phyloP scores from a whole-genome alignment of 1,284 basidiomycete genomes.

The Sphaerobolus stellatus region DNA sequence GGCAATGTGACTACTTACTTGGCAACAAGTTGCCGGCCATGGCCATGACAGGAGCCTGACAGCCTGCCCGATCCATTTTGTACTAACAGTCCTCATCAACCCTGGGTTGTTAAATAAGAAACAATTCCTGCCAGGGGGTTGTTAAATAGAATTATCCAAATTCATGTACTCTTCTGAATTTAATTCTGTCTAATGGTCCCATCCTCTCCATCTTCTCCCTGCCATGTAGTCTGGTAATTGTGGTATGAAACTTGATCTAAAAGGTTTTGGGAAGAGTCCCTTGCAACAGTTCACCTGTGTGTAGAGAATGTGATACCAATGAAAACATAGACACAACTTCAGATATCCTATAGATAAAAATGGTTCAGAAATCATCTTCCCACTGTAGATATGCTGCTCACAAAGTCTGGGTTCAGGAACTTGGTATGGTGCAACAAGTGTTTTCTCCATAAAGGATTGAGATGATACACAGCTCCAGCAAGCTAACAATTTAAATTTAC shows the following conservation, averaged over 20 bases:
- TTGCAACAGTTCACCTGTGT: conserved; percentile 47
- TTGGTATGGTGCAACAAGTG: conserved; percentile 42
- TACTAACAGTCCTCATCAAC: too few species aligned
- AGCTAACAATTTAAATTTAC: conserved; percentile 31
- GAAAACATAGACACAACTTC: conserved; percentile 47
- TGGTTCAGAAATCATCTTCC: neutral
- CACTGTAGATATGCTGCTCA: conserved; percentile 22
- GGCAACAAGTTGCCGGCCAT: too few species aligned
- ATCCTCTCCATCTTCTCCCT: conserved; percentile 2
- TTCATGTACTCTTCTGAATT: conserved; percentile 10
- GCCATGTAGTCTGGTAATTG: conserved; percentile 17
- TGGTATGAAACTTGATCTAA: conserved; percentile 47
- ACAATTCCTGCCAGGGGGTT: too few species aligned
- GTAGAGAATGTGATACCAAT: conserved; percentile 46
- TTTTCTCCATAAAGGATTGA: conserved; percentile 39
- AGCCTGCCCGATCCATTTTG: too few species aligned
- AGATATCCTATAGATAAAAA: conserved; percentile 36
- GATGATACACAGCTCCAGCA: conserved; percentile 39
- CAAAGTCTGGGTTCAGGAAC: conserved; percentile 50
- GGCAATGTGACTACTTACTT: too few species aligned
- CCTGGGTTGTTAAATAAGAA: too few species aligned
- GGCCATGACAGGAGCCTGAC: too few species aligned
- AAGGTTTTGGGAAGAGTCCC: conserved; percentile 44
- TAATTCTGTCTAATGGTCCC: neutral
- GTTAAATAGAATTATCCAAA: conserved; percentile 18